A percentile compares a stretch with the other conserved stretches of the same genome.
Conservation (phyloP, 768 basidiomycete species). For the Mycena filopes region DNA sequence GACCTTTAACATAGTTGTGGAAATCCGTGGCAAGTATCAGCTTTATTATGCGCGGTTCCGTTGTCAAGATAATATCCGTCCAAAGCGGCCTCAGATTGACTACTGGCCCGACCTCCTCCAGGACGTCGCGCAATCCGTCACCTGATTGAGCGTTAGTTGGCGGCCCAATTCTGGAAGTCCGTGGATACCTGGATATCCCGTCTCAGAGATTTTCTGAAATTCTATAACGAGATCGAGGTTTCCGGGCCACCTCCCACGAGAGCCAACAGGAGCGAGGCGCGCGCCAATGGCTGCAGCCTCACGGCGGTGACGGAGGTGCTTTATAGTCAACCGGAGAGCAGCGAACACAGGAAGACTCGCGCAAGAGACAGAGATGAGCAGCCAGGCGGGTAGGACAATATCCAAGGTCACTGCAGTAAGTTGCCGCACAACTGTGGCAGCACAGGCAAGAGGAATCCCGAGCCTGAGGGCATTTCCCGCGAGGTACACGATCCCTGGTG, state of each 20-base stretch:
- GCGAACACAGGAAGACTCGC: conserved; percentile 48
- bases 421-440: conserved; percentile 30
- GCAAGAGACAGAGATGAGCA: conserved; percentile 43
- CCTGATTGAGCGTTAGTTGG: conserved; percentile 42
- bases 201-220: conserved; percentile 48
- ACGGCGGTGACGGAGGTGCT: conserved; percentile 43
- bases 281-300: conserved; percentile 59
- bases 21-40: conserved; percentile 67
- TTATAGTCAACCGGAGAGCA: conserved; percentile 42
- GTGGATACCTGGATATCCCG: conserved; percentile 71
- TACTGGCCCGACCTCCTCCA: conserved; percentile 53
- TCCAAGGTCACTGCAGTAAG: conserved; percentile 30
- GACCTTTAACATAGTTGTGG: conserved; percentile 69
- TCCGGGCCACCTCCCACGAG: conserved; percentile 45
- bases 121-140: conserved; percentile 51
- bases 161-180: no score
- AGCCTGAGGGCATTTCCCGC: conserved; percentile 34
- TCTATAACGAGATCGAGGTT: conserved; percentile 23
- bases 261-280: conserved; percentile 48
- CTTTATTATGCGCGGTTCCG: conserved; percentile 68
- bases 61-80: conserved; percentile 58
- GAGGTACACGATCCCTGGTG: conserved; percentile 51
- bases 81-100: conserved; percentile 58
- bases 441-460: conserved; percentile 34
- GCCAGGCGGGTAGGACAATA: conserved; percentile 49